These are phyloP conservation scores for Fusarium musae DNA, from an alignment of 2,329 filamentous ascomycete genomes.

Conservation along the genomic window DNA sequence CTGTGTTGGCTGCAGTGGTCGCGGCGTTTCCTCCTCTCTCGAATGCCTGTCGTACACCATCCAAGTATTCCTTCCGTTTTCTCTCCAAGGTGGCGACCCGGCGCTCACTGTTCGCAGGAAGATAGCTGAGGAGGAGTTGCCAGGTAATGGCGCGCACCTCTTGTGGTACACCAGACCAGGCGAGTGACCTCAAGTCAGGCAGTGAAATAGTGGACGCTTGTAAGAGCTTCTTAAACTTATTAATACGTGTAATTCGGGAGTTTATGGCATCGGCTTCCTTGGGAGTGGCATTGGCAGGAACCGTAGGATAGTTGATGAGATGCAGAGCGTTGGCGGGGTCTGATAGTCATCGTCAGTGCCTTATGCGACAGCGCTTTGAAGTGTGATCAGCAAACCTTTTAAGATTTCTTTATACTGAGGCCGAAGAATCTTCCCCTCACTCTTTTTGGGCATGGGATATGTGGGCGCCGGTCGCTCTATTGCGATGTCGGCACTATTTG, in stretches of 20 bases:
- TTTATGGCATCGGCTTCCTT: slow-evolving; percentile 90
- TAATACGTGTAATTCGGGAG: slow-evolving; percentile 90
- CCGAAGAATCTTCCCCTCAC: slow-evolving; percentile 92
- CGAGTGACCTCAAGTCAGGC: slow-evolving; percentile 82
- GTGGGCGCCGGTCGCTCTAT: slow-evolving; percentile 84
- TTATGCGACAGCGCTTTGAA: not conserved
- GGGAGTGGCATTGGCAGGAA: slow-evolving; percentile 76
- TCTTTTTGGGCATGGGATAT: slow-evolving; percentile 90
- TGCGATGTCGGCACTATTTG: slow-evolving; percentile 93
- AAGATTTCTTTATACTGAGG: slow-evolving; percentile 98
- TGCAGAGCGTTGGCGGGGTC: slow-evolving; percentile 94
- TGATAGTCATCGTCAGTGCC: slow-evolving; percentile 43
- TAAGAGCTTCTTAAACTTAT: slow-evolving; percentile 97
- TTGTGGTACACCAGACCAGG: slow-evolving; percentile 94
- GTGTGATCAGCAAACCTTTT: slow-evolving; percentile 60
- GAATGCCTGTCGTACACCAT: slow-evolving; percentile 82
- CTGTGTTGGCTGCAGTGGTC: slow-evolving; percentile 57
- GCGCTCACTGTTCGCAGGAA: slow-evolving; percentile 95
- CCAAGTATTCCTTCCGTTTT: slow-evolving; percentile 95
- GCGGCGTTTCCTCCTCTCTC: slow-evolving; percentile 68
- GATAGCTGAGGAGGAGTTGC: slow-evolving; percentile 93
- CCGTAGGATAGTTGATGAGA: slow-evolving; percentile 86
- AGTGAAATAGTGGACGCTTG: slow-evolving; percentile 92
- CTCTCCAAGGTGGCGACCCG: slow-evolving; percentile 89
- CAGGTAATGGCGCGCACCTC: slow-evolving; percentile 99